Conservation (phyloP, 192 early-diverging fungal species). For the Podila epigama region DNA sequence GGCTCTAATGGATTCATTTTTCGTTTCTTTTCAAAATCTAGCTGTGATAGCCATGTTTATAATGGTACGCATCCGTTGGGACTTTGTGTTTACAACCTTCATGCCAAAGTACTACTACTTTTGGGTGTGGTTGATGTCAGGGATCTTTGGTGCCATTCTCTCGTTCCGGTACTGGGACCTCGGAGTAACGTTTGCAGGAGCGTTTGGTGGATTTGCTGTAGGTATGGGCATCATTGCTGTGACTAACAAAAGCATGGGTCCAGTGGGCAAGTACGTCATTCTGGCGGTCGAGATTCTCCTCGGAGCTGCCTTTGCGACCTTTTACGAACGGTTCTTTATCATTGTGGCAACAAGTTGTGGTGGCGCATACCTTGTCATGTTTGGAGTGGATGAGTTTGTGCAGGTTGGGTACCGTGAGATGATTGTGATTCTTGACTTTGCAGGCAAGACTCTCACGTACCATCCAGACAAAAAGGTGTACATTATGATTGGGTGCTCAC, state of each 20-base stretch:
- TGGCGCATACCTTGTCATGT: constrained; percentile 57
- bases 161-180: constrained; percentile 40
- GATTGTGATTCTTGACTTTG: constrained; percentile 23
- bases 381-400: constrained; percentile 59
- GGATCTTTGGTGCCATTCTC: constrained; percentile 6
- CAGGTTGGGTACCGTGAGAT: constrained; percentile 55
- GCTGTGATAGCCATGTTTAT: constrained; percentile 15
- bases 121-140: constrained; percentile 36
- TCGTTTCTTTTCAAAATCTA: background rate
- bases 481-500: constrained; percentile 23
- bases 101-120: constrained; percentile 19
- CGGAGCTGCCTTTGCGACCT: constrained; percentile 31
- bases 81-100: constrained; percentile 15
- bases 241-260: background rate
- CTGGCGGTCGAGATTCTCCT: constrained; percentile 34
- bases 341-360: constrained; percentile 54
- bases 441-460: constrained; percentile 17
- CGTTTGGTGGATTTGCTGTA: constrained; percentile 34
- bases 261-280: background rate
- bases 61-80: constrained; percentile 14
- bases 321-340: constrained; percentile 51
- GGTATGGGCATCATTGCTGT: constrained; percentile 37
- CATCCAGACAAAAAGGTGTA: constrained; percentile 13
- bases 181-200: constrained; percentile 26
- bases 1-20: no score